These are phyloP conservation scores for Lophium mytilinum DNA, from an alignment of 495 filamentous ascomycete species.

Conservation along the genomic window DNA sequence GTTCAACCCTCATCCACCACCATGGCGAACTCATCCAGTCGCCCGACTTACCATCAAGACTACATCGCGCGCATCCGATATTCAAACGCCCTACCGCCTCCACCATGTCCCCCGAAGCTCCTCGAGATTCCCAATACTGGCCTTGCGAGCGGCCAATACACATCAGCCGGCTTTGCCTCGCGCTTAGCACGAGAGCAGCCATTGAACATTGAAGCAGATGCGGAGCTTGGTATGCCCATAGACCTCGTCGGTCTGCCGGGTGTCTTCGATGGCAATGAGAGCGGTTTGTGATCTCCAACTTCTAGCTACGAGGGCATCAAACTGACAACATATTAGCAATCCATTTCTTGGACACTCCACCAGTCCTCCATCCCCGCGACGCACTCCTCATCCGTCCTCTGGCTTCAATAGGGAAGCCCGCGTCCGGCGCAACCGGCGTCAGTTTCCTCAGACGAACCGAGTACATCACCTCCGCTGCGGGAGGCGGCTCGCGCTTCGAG, in stretches of 20 bases:
- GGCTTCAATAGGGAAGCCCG: conserved; percentile 71
- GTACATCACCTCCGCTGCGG: conserved; percentile 70
- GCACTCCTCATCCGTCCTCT: conserved; percentile 71
- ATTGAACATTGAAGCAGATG: conserved; percentile 94
- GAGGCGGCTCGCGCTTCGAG: conserved; percentile 34
- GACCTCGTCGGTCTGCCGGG: conserved; percentile 91
- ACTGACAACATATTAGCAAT: conserved; percentile 50
- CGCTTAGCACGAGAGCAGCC: conserved; percentile 81
- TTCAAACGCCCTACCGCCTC: conserved; percentile 87
- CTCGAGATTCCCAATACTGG: conserved; percentile 93
- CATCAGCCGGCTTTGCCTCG: conserved; percentile 77
- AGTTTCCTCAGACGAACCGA: conserved; percentile 95
- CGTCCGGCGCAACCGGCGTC: conserved; percentile 55
- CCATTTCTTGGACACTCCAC: conserved; percentile 60
- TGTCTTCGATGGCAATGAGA: conserved; percentile 91
- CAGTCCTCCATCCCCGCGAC: conserved; percentile 71
- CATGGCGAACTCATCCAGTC: conserved; percentile 8
- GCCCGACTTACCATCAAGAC: conserved; percentile 65
- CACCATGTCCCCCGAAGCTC: conserved; percentile 87
- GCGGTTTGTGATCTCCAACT: conserved; percentile 52
- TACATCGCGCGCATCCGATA: conserved; percentile 94
- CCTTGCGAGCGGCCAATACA: conserved; percentile 70
- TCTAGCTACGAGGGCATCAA: background rate
- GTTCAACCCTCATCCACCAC: background rate
- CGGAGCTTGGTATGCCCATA: conserved; percentile 94